A percentile compares a stretch with the other conserved stretches of the same genome.
phyloP scores from a whole-genome alignment of 164 flowering plant species.

The Umbellularia californica region DNA sequence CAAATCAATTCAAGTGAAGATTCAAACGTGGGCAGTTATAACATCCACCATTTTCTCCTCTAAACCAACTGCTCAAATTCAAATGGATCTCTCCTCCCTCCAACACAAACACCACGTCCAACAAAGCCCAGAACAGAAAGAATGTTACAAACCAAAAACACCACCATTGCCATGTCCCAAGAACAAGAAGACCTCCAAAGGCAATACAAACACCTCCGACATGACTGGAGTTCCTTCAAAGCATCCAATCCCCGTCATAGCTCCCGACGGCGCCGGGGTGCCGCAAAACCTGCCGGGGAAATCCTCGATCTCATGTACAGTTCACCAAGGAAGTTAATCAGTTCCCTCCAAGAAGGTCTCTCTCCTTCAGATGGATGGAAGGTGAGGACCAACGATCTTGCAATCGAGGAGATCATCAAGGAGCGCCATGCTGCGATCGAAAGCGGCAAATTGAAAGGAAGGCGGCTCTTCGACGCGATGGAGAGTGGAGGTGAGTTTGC shows the following conservation, averaged over 20 bases:
- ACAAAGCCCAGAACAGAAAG: too few relatives aligned
- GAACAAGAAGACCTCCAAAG: conserved; percentile 15
- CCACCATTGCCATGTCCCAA: background rate
- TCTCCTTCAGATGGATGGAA: conserved; percentile 23
- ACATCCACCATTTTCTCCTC: too few relatives aligned
- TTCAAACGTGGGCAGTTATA: too few relatives aligned
- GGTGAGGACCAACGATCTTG: conserved; percentile 34
- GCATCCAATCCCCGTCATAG: conserved; percentile 8
- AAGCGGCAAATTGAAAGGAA: conserved; percentile 40
- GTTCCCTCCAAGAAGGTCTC: conserved; percentile 27
- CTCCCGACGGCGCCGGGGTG: background rate
- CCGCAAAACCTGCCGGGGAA: background rate
- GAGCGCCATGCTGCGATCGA: conserved; percentile 37
- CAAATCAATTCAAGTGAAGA: too few relatives aligned
- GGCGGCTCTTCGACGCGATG: conserved; percentile 32
- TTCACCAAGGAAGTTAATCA: conserved; percentile 37
- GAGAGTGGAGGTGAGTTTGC: conserved; percentile 15
- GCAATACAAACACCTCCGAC: conserved; percentile 21
- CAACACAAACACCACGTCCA: too few relatives aligned
- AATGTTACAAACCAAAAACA: background rate
- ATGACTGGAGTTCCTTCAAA: conserved; percentile 32
- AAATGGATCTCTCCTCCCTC: too few relatives aligned
- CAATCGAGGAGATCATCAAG: conserved; percentile 23
- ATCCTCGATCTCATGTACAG: conserved; percentile 10
- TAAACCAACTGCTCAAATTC: too few relatives aligned